These are phyloP conservation scores for Tolypocladium paradoxum DNA, from an alignment of 2,329 filamentous ascomycete genomes.

Conservation along the genomic window DNA sequence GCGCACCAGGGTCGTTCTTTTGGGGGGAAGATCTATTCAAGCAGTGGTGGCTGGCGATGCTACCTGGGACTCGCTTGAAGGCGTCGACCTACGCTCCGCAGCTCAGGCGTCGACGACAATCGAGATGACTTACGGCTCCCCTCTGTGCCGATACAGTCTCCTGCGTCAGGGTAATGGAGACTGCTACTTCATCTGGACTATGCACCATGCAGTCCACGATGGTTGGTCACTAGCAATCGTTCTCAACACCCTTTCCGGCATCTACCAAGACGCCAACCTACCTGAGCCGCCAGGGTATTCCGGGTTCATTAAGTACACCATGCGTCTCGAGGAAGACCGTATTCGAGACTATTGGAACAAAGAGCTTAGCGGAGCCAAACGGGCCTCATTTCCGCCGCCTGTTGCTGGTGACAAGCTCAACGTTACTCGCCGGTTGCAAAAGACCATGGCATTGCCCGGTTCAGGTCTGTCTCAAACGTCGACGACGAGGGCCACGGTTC, in stretches of 20 bases:
- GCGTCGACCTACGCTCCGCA: neutral
- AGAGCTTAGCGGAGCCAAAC: constrained; percentile 1
- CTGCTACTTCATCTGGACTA: constrained; percentile 8
- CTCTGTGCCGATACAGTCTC: constrained; percentile 1
- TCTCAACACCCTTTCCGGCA: neutral
- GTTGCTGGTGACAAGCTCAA: neutral
- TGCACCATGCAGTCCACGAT: constrained; percentile 14
- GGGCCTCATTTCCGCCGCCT: constrained; percentile 2
- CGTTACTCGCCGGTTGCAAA: neutral
- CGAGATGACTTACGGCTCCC: constrained; percentile 3
- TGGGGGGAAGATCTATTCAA: constrained; percentile 1
- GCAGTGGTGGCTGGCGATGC: neutral
- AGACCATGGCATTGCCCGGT: neutral
- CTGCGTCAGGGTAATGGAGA: neutral
- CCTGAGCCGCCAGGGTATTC: neutral
- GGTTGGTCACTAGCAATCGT: constrained; percentile 7
- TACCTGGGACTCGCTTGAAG: neutral
- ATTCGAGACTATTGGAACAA: neutral
- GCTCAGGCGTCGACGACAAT: neutral
- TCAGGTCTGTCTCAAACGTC: neutral
- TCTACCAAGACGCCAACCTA: constrained; percentile 2
- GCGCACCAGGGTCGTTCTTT: constrained; percentile 5
- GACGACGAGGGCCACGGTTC: constrained; percentile 8
- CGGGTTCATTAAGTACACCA: constrained; percentile 6
- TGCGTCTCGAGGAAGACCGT: neutral